Conservation (phyloP, 2,329 filamentous ascomycete species). For the Delphinella strobiligena region DNA sequence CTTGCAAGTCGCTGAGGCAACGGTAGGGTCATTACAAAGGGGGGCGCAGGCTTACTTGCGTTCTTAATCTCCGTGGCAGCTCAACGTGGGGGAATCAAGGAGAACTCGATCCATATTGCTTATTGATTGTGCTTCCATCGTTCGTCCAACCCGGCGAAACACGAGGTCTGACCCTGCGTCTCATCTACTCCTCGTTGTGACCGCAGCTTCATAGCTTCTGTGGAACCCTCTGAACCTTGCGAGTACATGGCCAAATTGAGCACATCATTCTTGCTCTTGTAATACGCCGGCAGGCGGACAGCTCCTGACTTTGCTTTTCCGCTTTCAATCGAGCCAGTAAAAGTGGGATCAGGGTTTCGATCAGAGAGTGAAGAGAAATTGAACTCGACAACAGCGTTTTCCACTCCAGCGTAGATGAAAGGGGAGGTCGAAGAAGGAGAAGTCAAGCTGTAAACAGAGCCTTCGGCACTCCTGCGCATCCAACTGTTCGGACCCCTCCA, state of each 20-base stretch:
- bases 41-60: too few species aligned
- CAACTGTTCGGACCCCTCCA: conserved; percentile 15
- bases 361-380: conserved; percentile 33
- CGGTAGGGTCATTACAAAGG: too few species aligned
- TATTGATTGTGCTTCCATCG: conserved; percentile 21
- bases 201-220: conserved; percentile 26
- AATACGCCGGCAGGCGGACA: background rate
- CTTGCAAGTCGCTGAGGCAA: too few species aligned
- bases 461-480: conserved; percentile 19
- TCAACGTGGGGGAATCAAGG: too few species aligned
- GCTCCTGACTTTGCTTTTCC: background rate
- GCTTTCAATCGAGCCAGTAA: background rate
- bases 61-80: too few species aligned
- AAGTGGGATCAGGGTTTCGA: conserved; percentile 27
- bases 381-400: conserved; percentile 31
- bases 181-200: conserved; percentile 25
- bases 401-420: conserved; percentile 36
- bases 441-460: conserved; percentile 36
- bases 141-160: conserved; percentile 22
- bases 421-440: conserved; percentile 32
- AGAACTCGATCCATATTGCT: too few species aligned
- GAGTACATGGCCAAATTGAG: conserved; percentile 35
- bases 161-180: conserved; percentile 10
- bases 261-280: conserved; percentile 23
- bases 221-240: conserved; percentile 21